Evolutionary conservation across 2,329 filamentous ascomycete species (phyloP).

Genomic region (Monilinia fructicola): DNA sequence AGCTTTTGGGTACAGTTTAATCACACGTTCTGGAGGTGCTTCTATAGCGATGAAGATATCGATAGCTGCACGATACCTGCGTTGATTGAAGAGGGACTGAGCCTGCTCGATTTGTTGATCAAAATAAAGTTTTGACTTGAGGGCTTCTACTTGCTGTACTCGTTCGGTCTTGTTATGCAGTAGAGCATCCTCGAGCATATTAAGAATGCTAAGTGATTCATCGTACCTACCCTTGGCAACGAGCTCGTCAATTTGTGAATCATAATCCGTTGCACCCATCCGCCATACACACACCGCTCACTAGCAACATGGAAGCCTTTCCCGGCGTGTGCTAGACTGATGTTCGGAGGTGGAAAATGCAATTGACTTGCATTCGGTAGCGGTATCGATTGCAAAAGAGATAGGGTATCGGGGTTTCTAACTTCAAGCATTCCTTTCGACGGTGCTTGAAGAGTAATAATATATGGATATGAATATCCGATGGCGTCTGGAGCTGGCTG

Average conservation of each 20-base stretch:
- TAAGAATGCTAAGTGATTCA: constrained; percentile 85
- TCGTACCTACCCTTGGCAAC: constrained; percentile 74
- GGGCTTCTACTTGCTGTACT: constrained; percentile 82
- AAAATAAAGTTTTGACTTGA: constrained; percentile 86
- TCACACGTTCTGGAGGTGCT: constrained; percentile 84
- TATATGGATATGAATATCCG: constrained; percentile 95
- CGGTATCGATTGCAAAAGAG: constrained; percentile 80
- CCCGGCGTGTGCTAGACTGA: constrained; percentile 90
- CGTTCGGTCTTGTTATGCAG: constrained; percentile 78
- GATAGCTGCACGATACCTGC: constrained; percentile 80
- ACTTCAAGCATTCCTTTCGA: constrained; percentile 85
- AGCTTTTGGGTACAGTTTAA: constrained; percentile 76
- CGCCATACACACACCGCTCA: constrained; percentile 88
- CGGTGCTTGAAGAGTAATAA: constrained; percentile 80
- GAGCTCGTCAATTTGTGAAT: constrained; percentile 81
- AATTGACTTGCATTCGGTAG: constrained; percentile 80
- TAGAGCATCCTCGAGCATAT: constrained; percentile 89
- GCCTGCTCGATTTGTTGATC: constrained; percentile 73
- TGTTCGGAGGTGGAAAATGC: constrained; percentile 88
- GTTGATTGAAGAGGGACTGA: constrained; percentile 75
- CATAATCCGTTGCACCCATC: constrained; percentile 91
- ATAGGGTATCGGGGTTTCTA: constrained; percentile 87
- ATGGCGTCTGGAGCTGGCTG: constrained; percentile 81
- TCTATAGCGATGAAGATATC: constrained; percentile 84
- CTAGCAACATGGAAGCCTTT: constrained; percentile 95